Percentiles rank a stretch among this genome's conserved stretches.
phyloP scores from a whole-genome alignment of 306 rosid genomes.

The Fragaria iinumae region DNA sequence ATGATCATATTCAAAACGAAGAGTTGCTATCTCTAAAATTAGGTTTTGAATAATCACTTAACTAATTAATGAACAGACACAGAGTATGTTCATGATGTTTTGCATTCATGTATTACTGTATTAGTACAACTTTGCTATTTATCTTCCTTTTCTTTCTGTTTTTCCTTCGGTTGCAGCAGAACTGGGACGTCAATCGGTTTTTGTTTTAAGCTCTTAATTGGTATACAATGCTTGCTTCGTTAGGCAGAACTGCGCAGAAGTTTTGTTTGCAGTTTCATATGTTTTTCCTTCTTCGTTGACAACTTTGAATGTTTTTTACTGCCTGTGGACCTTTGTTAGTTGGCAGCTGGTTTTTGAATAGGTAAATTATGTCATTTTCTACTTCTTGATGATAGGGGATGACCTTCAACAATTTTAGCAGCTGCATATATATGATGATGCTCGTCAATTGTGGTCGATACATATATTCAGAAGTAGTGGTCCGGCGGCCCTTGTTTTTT shows the following conservation, averaged over 20 bases:
- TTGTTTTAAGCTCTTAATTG: background rate
- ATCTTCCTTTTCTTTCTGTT: background rate
- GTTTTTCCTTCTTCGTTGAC: background rate
- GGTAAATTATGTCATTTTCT: background rate
- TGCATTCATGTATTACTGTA: background rate
- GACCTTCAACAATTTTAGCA: background rate
- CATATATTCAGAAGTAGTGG: background rate
- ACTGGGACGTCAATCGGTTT: background rate
- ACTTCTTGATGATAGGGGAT: background rate
- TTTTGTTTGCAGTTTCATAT: background rate
- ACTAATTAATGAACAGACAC: background rate
- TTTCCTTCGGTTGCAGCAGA: background rate
- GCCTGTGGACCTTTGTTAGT: background rate
- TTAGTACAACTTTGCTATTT: background rate
- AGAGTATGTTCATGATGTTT: background rate
- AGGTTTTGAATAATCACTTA: background rate
- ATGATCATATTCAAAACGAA: background rate
- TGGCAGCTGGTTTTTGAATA: background rate
- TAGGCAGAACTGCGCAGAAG: background rate
- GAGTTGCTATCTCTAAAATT: background rate
- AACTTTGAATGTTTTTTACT: background rate
- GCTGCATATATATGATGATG: background rate
- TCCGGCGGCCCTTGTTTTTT: background rate
- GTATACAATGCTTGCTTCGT: background rate
- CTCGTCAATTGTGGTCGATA: background rate